Base-by-base conservation (phyloP, 371 early-diverging fungal genomes). In the Gilbertella persicaria region DNA sequence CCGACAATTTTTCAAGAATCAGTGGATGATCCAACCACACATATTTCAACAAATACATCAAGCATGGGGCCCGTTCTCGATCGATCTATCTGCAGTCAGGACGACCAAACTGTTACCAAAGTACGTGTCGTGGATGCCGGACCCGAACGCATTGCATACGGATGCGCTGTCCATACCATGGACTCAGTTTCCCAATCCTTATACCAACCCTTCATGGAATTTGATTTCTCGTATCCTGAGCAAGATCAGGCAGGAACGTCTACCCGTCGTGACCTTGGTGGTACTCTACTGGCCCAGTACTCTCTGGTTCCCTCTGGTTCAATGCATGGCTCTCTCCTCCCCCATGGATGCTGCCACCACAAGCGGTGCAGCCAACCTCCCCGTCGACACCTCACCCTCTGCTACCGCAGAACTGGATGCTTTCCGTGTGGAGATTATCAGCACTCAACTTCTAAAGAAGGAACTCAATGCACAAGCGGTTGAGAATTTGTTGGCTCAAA, bases 1-100 rank as follows among this genome's bases (percentile, higher is more conserved):
- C 4, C 49, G 43, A 1, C 19, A 6, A 6, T 56, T 36, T 25
- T 4, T 2, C 20, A 60, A 53, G 48, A 50, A 58, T 48, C 16
- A 25, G 17, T 66, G 58, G 51, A 13, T 5, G 21, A 28, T 60
- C 14, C 6, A 7, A 1, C 54, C 45, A 1, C 10, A 8, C 0
- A 30, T 28, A 14, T 60, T 66, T 44, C 45, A 46, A 14, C 19
- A 38, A 2, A 21, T 66, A 16, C 48, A 60, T 4, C 43, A 40
- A 2, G n/a, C 4, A 0, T 56, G 44, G 51, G 67, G 19, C 52
- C 46, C 52, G 16, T 13, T 37, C 54, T 33, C 45, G 30, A 44
- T 60, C 49, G 54, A 62, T 51, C 52, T 62, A 5, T 67, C 60
- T 48, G 67, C 67, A 1, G 67, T 59, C 40, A 29, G 67, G 10